Evolutionary conservation across 768 basidiomycete genomes (phyloP), one percentile per base, ranked within the genome.

Genomic region (Tulasnella sp.): DNA sequence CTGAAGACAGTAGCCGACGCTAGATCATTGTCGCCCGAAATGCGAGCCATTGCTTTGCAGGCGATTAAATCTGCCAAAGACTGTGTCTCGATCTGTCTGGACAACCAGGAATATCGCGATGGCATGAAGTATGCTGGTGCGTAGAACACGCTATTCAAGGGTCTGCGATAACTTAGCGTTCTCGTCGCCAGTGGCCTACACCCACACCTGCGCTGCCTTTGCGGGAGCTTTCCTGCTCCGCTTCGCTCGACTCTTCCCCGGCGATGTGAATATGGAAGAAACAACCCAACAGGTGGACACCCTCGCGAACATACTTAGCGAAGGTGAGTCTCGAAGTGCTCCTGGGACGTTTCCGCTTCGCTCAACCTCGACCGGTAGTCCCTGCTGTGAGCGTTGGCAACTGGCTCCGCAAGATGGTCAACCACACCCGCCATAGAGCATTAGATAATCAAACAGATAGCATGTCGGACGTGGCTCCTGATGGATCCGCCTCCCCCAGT

Each of bases 181-280:
- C 61, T 29, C 32, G 23, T 67, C 61, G 23, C 40, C 79, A 51
- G 80, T 81, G n/a, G 77, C 80, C 32, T 81, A 81, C 73, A 81
- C 81, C 13, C 81, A 80, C 78, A 81, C 79, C n/a, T 79, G 81
- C 57, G 81, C 80, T 32, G 81, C 81, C 9, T 80, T 81, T 57
- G 80, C 80, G 16, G 81, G 74, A n/a, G 79, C 78, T 20, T 81
- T 81, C 74, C 75, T 81, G 6, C 70, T 81, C 51, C 77, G 80
- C 18, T 80, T 81, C 61, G 80, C 80, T n/a, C 23, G 80, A 67
- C 78, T 81, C 23, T 80, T 81, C 39, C 80, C 80, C 5, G 44
- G 78, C 13, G 80, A 81, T 57, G 57, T 81, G 9, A 78, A 80
- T 67, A 69, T 81, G 37, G 70, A 71, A 29, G 80, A 81, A 70